Evolutionary conservation across 2,329 filamentous ascomycete genomes (phyloP), one percentile per base, ranked within the genome.

Genomic region (Macroventuria anomochaeta): DNA sequence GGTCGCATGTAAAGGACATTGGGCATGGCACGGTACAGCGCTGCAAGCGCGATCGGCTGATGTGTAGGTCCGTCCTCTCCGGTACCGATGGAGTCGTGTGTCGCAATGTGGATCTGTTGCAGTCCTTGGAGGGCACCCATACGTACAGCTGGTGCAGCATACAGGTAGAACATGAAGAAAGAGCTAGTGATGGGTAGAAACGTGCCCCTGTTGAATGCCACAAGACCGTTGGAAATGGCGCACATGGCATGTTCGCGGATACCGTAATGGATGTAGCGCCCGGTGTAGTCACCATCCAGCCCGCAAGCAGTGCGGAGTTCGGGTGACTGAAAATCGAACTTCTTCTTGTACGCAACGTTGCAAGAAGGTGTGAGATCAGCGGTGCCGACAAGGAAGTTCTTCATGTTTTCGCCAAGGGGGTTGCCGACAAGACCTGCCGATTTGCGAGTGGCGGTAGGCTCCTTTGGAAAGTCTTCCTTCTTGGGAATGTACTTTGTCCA

Each of bases 321-420:
- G 15, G 69, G 68, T 51, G 65, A 54, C 17, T 83, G 78, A 64
- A 83, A 82, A 44, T 81, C 80, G 7, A 78, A 71, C 58, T 80
- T 80, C 29, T 73, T 78, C 5, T 74, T 70, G 78, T 81, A 85
- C 20, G 77, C 79, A 80, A 85, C 83, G 61, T 66, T 67, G 32
- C 62, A 55, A 2, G 59, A 58, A 81, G 87, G 78, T 82, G 67
- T 88, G 73, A 60, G 74, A 74, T 85, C 88, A 32, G 50, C 37
- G 8, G 50, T 61, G 81, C 90, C 78, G 84, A 96, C 91, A 77
- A 93, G 88, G 88, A 97, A 97, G 68, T 82, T 81, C 85, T 96
- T 97, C 68, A 97, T 79, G 77, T 96, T 92, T 71, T 96, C 88
- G 55, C 81, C 81, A 2, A 85, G 67, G 0, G 82, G 81, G 58